Base-by-base conservation (phyloP, 2,329 filamentous ascomycete species). In the Coniella lustricola region DNA sequence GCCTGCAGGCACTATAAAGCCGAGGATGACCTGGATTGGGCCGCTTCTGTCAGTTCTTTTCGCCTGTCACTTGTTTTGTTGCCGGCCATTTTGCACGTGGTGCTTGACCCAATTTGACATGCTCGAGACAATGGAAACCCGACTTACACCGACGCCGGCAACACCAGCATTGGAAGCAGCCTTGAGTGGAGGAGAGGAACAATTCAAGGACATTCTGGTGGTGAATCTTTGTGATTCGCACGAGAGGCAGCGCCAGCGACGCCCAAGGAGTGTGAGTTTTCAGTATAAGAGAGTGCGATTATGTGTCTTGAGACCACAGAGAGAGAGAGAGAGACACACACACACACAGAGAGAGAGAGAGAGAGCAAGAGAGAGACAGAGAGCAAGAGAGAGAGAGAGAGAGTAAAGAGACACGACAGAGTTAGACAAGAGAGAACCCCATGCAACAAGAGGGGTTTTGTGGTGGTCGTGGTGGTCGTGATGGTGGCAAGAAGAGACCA, bases 1-100 rank as follows among this genome's bases (percentile, higher is more conserved):
- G 5, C 37, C 34, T 21, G 52, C 52, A 20, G 52, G 49, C 34
- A 54, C 36, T 7, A 54, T 48, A 42, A 54, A 54, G 9, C 45
- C 46, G 35, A 54, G 52, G 14, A 54, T 48, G 20, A 54, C 52
- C 50, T 50, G 18, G 8, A 5, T 10, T 22, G n/a, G 22, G 13
- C 20, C 7, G 2, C 16, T 10, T 22, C 10, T 5, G 25, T 29
- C 25, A 29, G 25, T 29, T 29, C n/a, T n/a, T n/a, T n/a, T n/a
- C n/a, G n/a, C n/a, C n/a, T n/a, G n/a, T n/a, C n/a, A n/a, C n/a
- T n/a, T n/a, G n/a, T n/a, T n/a, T n/a, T n/a, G n/a, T n/a, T n/a
- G n/a, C n/a, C n/a, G n/a, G n/a, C n/a, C n/a, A n/a, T n/a, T n/a
- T n/a, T n/a, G n/a, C n/a, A n/a, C n/a, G n/a, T n/a, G n/a, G n/a